phyloP scores from a whole-genome alignment of 2,329 filamentous ascomycete species.

The Daldinia sp. region DNA sequence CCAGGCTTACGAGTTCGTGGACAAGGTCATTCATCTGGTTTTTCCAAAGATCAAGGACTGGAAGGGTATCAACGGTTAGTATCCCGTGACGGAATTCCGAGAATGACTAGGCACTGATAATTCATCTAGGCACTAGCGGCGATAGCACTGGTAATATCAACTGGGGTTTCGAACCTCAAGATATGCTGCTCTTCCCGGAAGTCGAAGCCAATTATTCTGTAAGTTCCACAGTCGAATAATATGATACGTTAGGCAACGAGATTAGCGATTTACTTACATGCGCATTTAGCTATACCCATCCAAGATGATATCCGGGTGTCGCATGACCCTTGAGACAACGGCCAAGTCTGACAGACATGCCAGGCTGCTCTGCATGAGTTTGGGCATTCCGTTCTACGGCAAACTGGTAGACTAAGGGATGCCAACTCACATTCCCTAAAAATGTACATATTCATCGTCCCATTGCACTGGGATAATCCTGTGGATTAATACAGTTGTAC shows the following conservation, averaged over 20 bases:
- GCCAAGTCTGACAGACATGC: constrained; percentile 89
- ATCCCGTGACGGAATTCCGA: neutral
- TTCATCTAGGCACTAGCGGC: constrained; percentile 69
- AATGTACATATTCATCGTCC: constrained; percentile 41
- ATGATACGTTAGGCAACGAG: constrained; percentile 1
- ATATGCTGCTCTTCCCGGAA: constrained; percentile 89
- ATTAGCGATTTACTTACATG: constrained; percentile 19
- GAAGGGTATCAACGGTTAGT: constrained; percentile 70
- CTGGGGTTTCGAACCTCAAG: constrained; percentile 81
- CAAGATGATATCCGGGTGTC: constrained; percentile 84
- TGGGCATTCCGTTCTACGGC: constrained; percentile 86
- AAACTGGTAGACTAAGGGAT: constrained; percentile 63
- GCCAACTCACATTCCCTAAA: constrained; percentile 27
- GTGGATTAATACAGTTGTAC: constrained; percentile 48
- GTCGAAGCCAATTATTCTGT: constrained; percentile 96
- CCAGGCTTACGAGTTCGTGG: constrained; percentile 88
- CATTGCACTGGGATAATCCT: constrained; percentile 17
- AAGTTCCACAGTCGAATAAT: constrained; percentile 56
- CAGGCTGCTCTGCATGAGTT: constrained; percentile 76
- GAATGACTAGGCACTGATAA: constrained; percentile 5
- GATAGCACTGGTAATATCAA: constrained; percentile 89
- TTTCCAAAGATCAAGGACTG: constrained; percentile 97
- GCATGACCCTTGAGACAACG: constrained; percentile 86
- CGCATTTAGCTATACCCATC: constrained; percentile 67
- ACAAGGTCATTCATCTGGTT: constrained; percentile 90